Evolutionary conservation across 2,329 filamentous ascomycete genomes (phyloP), one percentile per base, ranked within the genome.

Genomic region (Calonectria hongkongensis): DNA sequence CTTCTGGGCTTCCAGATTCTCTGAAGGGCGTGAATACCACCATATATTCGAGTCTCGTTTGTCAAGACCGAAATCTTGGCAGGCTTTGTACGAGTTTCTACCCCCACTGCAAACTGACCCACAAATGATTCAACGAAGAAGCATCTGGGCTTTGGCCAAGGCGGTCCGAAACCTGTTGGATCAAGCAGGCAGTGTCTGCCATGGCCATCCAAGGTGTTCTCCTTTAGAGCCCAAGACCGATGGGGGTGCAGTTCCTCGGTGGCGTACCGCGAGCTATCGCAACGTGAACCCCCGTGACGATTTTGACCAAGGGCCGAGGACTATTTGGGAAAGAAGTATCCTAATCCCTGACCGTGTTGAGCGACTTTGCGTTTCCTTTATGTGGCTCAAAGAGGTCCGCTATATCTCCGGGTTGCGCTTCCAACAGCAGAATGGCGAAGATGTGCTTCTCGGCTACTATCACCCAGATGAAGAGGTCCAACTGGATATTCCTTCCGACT

Each of bases 351-450:
- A 12, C 9, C 1, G 7, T 3, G 4, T 47, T 7, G 9, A 47
- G n/a, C 15, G 13, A 1, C 16, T 63, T 2, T 47, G 12, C 21
- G 28, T 63, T 47, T 63, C 58, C 4, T 63, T 63, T 47, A 27
- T 47, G 9, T 21, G 9, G 18, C 10, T 63, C 3, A 21, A 28
- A 13, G 27, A 63, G 16, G 16, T 15, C n/a, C 25, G 16, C 18
- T 63, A 47, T 28, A 63, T 63, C 18, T 63, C 58, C 2, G 58
- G 58, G 28, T 13, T 63, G n/a, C 41, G 58, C 47, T 63, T 63
- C 16, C 41, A 63, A 25, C 25, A 30, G 28, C 30, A 21, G 3
- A n/a, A 63, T 47, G 41, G 25, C 4, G 41, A 63, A 18, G 28
- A 4, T 10, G 18, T 13, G 0, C 1, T 21, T 3, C n/a, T 63